Percentiles rank a stretch among this genome's conserved stretches.
Conservation (phyloP, 1,284 basidiomycete species). For the Malassezia arunalokei region DNA sequence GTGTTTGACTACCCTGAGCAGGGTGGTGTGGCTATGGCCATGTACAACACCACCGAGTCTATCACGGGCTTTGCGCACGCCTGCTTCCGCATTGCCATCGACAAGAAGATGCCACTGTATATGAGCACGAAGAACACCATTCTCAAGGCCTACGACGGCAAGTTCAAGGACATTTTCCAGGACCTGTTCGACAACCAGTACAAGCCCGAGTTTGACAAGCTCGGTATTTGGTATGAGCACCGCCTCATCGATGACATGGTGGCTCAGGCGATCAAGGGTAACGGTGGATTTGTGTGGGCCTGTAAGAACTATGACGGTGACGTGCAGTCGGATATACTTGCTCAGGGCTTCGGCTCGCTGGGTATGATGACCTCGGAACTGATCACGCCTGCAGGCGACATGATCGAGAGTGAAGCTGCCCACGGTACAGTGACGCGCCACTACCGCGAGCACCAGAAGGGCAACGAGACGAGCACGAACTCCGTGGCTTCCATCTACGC, state of each 20-base stretch:
- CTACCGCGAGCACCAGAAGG: slow-evolving; percentile 90
- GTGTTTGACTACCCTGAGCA: slow-evolving; percentile 37
- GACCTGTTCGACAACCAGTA: slow-evolving; percentile 77
- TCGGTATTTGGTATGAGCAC: slow-evolving; percentile 91
- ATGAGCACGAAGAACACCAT: slow-evolving; percentile 46
- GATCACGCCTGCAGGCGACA: slow-evolving; percentile 83
- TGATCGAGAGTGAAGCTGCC: slow-evolving; percentile 57
- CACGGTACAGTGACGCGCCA: slow-evolving; percentile 69
- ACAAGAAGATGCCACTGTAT: slow-evolving; percentile 76
- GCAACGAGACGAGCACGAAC: slow-evolving; percentile 78
- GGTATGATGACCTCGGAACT: slow-evolving; percentile 98
- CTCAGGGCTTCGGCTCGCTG: slow-evolving; percentile 70
- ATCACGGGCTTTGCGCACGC: slow-evolving; percentile 91
- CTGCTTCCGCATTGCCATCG: slow-evolving; percentile 94
- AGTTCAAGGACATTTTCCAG: slow-evolving; percentile 98
- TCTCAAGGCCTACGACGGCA: slow-evolving; percentile 57
- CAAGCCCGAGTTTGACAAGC: slow-evolving; percentile 65
- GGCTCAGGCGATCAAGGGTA: slow-evolving; percentile 88
- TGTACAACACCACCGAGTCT: slow-evolving; percentile 52
- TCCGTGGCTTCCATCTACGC: slow-evolving; percentile 97
- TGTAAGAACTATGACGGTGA: slow-evolving; percentile 42
- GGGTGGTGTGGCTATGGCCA: slow-evolving; percentile 48
- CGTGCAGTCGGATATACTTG: slow-evolving; percentile 29
- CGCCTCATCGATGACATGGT: slow-evolving; percentile 60
- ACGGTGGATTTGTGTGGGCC: slow-evolving; percentile 94